Percentiles rank a stretch among this genome's conserved stretches.
phyloP scores from a whole-genome alignment of 768 basidiomycete genomes.

The Sporobolomyces pararoseus region DNA sequence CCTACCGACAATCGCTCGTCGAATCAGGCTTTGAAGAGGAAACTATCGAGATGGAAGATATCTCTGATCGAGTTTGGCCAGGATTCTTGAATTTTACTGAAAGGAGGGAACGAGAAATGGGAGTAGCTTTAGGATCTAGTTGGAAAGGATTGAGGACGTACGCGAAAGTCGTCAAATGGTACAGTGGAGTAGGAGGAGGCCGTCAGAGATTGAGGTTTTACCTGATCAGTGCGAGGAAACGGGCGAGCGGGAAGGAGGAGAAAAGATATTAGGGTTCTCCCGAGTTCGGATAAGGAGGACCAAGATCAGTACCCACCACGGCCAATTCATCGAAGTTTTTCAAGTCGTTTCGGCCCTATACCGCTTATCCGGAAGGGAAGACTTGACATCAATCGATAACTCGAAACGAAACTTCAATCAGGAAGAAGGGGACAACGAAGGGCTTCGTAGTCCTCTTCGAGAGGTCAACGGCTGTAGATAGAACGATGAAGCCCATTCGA shows the following conservation, averaged over 20 bases:
- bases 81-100: slow-evolving; percentile 18
- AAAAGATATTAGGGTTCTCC: no score
- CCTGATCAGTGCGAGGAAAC: slow-evolving; percentile 14
- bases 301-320: no score
- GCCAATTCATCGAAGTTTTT: no score
- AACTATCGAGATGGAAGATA: slow-evolving; percentile 16
- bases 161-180: slow-evolving; percentile 29
- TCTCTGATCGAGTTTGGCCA: slow-evolving; percentile 16
- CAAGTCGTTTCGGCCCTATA: no score
- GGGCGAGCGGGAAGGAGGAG: not conserved
- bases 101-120: not conserved
- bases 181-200: slow-evolving; percentile 2
- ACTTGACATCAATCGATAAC: no score
- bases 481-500: no score
- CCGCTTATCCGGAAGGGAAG: no score
- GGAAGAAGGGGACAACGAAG: no score
- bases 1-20: not conserved
- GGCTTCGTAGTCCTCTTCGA: no score
- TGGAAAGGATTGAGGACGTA: slow-evolving; percentile 23
- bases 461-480: no score
- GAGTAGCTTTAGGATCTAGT: not conserved
- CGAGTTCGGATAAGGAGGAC: no score
- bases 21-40: not conserved
- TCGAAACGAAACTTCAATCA: no score
- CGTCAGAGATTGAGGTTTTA: slow-evolving; percentile 12